phyloP scores from a whole-genome alignment of 2,329 filamentous ascomycete genomes.

The Orbilia blumenaviensis region DNA sequence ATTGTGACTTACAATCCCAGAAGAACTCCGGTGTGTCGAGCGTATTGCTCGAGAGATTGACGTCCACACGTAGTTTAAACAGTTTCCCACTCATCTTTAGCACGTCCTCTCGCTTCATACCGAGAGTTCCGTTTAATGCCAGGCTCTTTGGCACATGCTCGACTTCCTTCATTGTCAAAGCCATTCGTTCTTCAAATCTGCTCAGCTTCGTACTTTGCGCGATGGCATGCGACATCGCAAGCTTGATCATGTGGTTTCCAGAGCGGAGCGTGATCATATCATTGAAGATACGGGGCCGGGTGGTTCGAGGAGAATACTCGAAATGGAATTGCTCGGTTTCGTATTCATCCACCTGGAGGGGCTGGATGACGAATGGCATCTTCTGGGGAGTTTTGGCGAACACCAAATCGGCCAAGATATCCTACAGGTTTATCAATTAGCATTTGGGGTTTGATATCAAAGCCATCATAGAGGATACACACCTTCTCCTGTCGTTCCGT shows the following conservation, averaged over 20 bases:
- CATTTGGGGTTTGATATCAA: background rate
- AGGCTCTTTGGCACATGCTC: conserved; percentile 90
- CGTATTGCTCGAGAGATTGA: conserved; percentile 88
- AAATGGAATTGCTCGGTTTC: conserved; percentile 99
- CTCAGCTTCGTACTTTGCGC: conserved; percentile 96
- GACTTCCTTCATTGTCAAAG: conserved; percentile 88
- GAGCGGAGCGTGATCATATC: conserved; percentile 98
- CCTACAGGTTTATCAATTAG: conserved; percentile 60
- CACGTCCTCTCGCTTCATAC: conserved; percentile 90
- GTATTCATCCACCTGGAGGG: conserved; percentile 86
- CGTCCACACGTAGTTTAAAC: conserved; percentile 94
- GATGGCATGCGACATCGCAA: conserved; percentile 96
- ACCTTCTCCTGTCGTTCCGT: conserved; percentile 89
- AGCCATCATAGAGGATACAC: background rate
- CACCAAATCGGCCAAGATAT: conserved; percentile 91
- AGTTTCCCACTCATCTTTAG: conserved; percentile 88
- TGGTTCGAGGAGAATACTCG: conserved; percentile 87
- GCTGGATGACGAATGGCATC: conserved; percentile 76
- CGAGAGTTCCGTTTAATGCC: conserved; percentile 86
- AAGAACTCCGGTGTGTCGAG: conserved; percentile 97
- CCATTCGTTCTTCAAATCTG: conserved; percentile 96
- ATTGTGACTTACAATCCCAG: conserved; percentile 80
- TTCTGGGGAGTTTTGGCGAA: conserved; percentile 78
- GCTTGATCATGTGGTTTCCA: conserved; percentile 97
- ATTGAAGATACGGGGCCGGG: conserved; percentile 85